These are phyloP conservation scores for Xerophyta viscosa DNA, from an alignment of 106 monocot species.

Conservation along the genomic window DNA sequence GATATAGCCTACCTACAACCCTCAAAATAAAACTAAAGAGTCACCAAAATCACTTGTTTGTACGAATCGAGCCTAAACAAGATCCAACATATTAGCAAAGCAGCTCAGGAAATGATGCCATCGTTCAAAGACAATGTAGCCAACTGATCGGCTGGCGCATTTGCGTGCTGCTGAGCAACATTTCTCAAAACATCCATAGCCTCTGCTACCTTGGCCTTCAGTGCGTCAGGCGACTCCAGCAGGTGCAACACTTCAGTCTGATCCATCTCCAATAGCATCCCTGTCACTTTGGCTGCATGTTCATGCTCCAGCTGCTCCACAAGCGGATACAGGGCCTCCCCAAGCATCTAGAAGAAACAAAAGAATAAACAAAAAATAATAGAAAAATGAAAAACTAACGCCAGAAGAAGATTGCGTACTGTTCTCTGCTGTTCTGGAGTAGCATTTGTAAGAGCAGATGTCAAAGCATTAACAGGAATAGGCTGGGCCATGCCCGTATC, in stretches of 20 bases:
- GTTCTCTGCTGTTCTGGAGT: constrained; percentile 68
- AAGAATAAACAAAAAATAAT: not conserved
- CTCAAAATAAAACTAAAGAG: too few relatives aligned
- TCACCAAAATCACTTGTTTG: not conserved
- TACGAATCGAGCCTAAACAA: not conserved
- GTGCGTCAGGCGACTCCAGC: constrained; percentile 53
- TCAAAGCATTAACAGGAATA: constrained; percentile 55
- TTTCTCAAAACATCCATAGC: constrained; percentile 59
- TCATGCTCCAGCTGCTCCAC: constrained; percentile 58
- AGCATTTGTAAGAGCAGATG: constrained; percentile 75
- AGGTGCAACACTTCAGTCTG: constrained; percentile 64
- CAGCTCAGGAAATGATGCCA: constrained; percentile 26
- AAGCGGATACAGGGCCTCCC: constrained; percentile 41
- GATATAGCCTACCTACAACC: too few relatives aligned
- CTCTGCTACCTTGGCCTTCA: constrained; percentile 39
- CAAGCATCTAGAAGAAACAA: constrained; percentile 34
- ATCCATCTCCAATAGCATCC: constrained; percentile 60
- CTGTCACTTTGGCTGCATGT: constrained; percentile 51
- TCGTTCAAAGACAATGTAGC: constrained; percentile 39
- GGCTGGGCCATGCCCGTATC: constrained; percentile 46
- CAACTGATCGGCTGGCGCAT: constrained; percentile 34
- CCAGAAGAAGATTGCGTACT: constrained; percentile 17
- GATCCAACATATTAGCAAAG: not conserved
- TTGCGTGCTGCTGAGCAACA: constrained; percentile 35
- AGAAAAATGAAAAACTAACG: not conserved